Conservation (phyloP, 2,329 filamentous ascomycete species). For the Colletotrichum sp. region DNA sequence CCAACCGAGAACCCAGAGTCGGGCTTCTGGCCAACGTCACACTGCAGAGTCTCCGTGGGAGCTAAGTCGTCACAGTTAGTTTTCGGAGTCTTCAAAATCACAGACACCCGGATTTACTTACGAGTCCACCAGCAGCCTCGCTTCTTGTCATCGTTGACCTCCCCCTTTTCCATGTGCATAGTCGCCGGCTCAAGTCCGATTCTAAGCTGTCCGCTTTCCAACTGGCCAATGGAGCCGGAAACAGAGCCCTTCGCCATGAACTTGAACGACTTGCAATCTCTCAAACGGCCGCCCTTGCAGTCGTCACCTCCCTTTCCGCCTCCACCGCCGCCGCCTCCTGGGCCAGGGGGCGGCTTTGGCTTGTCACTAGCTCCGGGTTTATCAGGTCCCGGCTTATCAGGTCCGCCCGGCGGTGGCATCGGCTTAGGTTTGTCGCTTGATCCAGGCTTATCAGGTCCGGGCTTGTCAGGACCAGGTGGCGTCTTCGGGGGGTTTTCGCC, state of each 20-base stretch:
- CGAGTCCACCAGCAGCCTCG: conserved; percentile 69
- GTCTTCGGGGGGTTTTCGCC: neutral
- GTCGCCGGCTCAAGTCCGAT: conserved; percentile 49
- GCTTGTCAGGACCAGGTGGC: neutral
- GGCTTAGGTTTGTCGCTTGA: neutral
- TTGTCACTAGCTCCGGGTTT: neutral
- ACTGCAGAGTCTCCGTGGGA: conserved; percentile 65
- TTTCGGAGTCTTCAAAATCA: no score
- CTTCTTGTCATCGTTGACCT: conserved; percentile 60
- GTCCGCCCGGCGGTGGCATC: neutral
- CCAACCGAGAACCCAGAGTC: conserved; percentile 61
- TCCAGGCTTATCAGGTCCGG: neutral
- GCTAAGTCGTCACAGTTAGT: conserved; percentile 33
- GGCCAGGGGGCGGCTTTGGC: neutral
- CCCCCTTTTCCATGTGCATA: conserved; percentile 49
- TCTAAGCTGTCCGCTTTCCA: conserved; percentile 67
- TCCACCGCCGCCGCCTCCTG: neutral
- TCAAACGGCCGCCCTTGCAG: neutral
- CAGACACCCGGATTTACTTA: conserved; percentile 34
- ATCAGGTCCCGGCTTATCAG: neutral
- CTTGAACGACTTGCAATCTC: conserved; percentile 48
- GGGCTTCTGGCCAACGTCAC: conserved; percentile 58
- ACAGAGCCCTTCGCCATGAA: conserved; percentile 53
- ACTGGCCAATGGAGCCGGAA: conserved; percentile 62
- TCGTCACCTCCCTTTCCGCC: neutral